phyloP scores from a whole-genome alignment of 768 basidiomycete species.

The Agrocybe praecox region DNA sequence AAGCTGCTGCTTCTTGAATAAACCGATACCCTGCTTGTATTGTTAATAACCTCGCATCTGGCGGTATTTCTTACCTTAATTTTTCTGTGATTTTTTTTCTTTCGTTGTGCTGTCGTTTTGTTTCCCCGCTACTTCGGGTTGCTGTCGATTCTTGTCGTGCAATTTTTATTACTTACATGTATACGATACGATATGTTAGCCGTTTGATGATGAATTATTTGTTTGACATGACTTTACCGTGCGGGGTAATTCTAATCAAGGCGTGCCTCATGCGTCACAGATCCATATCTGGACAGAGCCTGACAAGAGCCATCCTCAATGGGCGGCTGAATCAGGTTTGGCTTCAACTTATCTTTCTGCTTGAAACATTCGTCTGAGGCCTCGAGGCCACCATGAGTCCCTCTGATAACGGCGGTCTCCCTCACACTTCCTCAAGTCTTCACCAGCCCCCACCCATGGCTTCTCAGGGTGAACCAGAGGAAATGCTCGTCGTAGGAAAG shows the following conservation, averaged over 20 bases:
- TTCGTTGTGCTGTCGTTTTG: neutral
- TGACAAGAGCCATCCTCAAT: constrained; percentile 32
- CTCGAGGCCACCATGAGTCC: constrained; percentile 30
- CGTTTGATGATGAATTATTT: neutral
- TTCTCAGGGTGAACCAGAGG: constrained; percentile 28
- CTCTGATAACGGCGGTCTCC: constrained; percentile 59
- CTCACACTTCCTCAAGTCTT: constrained; percentile 16
- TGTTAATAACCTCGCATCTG: neutral
- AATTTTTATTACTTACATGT: neutral
- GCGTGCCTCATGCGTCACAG: constrained; percentile 26
- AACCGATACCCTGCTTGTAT: too few species aligned
- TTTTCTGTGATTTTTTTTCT: neutral
- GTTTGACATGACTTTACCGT: neutral
- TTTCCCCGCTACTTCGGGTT: neutral
- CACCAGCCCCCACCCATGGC: constrained; percentile 19
- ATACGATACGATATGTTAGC: neutral
- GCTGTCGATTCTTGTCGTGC: neutral
- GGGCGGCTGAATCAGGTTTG: constrained; percentile 27
- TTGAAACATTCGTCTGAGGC: constrained; percentile 10
- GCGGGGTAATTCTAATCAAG: constrained; percentile 10
- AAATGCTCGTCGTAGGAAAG: constrained; percentile 36
- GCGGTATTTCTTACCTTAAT: neutral
- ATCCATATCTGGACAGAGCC: constrained; percentile 21
- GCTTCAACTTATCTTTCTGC: constrained; percentile 15
- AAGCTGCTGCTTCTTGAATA: neutral